Conservation (phyloP, 768 basidiomycete species). For the Mycena kentingensis region DNA sequence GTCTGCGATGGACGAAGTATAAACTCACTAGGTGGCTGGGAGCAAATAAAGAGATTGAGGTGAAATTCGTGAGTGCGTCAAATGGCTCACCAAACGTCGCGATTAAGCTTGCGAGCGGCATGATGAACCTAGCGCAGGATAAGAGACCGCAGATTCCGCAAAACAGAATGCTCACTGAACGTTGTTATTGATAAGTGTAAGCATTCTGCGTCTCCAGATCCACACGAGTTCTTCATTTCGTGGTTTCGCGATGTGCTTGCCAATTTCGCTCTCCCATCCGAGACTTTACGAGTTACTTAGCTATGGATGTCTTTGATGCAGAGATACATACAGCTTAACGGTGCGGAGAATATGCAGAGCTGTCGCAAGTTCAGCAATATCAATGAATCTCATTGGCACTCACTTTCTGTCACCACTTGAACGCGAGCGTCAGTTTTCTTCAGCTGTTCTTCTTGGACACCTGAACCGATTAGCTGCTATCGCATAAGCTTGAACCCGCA, state of each 20-base stretch:
- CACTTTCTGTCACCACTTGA: slow-evolving; percentile 47
- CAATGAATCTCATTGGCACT: slow-evolving; percentile 1
- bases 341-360: background rate
- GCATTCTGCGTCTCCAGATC: slow-evolving; percentile 54
- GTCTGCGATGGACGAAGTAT: slow-evolving; percentile 7
- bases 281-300: slow-evolving; percentile 41
- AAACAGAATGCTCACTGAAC: slow-evolving; percentile 38
- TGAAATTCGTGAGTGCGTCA: background rate
- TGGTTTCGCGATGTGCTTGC: slow-evolving; percentile 52
- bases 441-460: slow-evolving; percentile 41
- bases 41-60: background rate
- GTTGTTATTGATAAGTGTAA: slow-evolving; percentile 46
- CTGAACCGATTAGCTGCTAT: slow-evolving; percentile 27
- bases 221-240: slow-evolving; percentile 62
- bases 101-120: slow-evolving; percentile 67
- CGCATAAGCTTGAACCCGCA: background rate
- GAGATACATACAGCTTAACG: background rate
- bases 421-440: slow-evolving; percentile 48
- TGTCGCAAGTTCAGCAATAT: background rate
- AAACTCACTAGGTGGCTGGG: slow-evolving; percentile 16
- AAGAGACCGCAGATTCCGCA: too few relatives aligned
- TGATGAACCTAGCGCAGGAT: slow-evolving; percentile 53
- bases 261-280: slow-evolving; percentile 63
- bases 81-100: slow-evolving; percentile 50
- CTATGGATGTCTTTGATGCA: background rate